These are phyloP conservation scores for Cyberlindnera amylophila DNA, from an alignment of 805 yeast genomes.

Conservation along the genomic window DNA sequence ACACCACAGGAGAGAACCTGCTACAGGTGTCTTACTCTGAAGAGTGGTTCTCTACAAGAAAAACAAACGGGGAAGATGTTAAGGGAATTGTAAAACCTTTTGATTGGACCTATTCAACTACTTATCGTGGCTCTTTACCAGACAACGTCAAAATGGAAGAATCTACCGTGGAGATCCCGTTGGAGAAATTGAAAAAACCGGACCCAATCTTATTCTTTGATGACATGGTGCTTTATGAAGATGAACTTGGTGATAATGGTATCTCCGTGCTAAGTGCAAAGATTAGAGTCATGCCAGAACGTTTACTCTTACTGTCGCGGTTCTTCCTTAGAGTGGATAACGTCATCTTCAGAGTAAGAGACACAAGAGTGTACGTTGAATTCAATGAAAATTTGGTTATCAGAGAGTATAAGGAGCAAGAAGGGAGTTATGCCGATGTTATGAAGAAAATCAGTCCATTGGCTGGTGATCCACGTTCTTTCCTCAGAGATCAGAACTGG, in stretches of 20 bases:
- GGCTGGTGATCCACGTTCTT: conserved; percentile 64
- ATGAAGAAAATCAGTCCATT: conserved; percentile 40
- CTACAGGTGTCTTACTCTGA: conserved; percentile 81
- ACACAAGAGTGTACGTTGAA: conserved; percentile 81
- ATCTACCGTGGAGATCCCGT: conserved; percentile 50
- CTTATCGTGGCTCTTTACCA: conserved; percentile 60
- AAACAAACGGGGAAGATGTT: conserved; percentile 38
- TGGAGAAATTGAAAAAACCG: conserved; percentile 61
- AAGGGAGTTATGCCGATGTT: conserved; percentile 48
- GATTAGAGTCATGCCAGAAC: conserved; percentile 82
- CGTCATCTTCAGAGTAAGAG: conserved; percentile 79
- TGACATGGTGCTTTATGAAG: conserved; percentile 86
- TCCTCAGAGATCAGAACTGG: conserved; percentile 83
- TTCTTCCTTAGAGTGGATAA: conserved; percentile 87
- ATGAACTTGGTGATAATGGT: conserved; percentile 96
- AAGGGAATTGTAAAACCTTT: conserved; percentile 71
- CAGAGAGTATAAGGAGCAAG: conserved; percentile 74
- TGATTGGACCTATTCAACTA: conserved; percentile 94
- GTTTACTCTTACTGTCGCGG: conserved; percentile 69
- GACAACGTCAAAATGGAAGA: conserved; percentile 21
- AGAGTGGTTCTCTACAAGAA: conserved; percentile 59
- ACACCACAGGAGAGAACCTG: conserved; percentile 45
- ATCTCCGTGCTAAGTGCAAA: conserved; percentile 73
- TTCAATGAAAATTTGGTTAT: conserved; percentile 59
- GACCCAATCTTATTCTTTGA: conserved; percentile 89